Percentiles rank a stretch among this genome's conserved stretches.
These are phyloP conservation scores for Ascodesmis nigricans DNA, from an alignment of 495 filamentous ascomycete species.

Conservation along the genomic window DNA sequence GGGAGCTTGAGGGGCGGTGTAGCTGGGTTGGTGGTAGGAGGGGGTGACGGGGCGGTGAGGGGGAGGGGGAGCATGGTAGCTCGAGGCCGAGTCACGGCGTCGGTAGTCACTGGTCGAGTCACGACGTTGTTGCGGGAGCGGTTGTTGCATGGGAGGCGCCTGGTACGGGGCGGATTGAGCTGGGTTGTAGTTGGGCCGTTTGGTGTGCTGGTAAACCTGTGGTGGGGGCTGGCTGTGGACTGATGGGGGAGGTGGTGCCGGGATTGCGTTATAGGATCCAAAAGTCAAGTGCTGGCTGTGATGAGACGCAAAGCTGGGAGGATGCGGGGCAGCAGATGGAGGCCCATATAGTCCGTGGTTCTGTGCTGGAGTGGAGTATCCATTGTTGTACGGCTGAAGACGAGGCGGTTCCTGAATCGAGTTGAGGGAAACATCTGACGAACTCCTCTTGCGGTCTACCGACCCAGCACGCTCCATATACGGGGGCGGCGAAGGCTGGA, in stretches of 20 bases:
- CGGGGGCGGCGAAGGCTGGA: constrained; percentile 16
- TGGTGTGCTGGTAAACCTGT: constrained; percentile 12
- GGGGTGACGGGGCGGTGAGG: neutral
- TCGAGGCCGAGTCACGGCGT: neutral
- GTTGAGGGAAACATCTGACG: constrained; percentile 17
- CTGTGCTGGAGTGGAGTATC: constrained; percentile 15
- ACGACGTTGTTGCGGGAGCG: too few species aligned
- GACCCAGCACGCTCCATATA: constrained; percentile 16
- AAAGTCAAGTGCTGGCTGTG: constrained; percentile 19
- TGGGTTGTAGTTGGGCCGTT: constrained; percentile 13
- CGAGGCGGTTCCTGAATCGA: constrained; percentile 11
- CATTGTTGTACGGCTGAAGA: constrained; percentile 11
- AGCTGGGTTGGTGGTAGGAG: too few species aligned
- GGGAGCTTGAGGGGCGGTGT: neutral
- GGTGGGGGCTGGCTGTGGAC: constrained; percentile 14
- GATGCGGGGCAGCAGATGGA: constrained; percentile 14
- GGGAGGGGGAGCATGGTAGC: neutral
- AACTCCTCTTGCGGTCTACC: constrained; percentile 18
- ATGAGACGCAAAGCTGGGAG: too few species aligned
- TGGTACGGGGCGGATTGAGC: constrained; percentile 9
- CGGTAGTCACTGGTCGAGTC: too few species aligned
- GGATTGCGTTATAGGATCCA: constrained; percentile 9
- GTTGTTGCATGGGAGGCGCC: constrained; percentile 6
- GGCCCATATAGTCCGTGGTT: constrained; percentile 13
- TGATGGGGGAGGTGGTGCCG: constrained; percentile 13